Percentiles rank a stretch among this genome's conserved stretches.
These are phyloP conservation scores for Globisporangium spiculum DNA, from an alignment of 352 stramenopile genomes.

Conservation along the genomic window DNA sequence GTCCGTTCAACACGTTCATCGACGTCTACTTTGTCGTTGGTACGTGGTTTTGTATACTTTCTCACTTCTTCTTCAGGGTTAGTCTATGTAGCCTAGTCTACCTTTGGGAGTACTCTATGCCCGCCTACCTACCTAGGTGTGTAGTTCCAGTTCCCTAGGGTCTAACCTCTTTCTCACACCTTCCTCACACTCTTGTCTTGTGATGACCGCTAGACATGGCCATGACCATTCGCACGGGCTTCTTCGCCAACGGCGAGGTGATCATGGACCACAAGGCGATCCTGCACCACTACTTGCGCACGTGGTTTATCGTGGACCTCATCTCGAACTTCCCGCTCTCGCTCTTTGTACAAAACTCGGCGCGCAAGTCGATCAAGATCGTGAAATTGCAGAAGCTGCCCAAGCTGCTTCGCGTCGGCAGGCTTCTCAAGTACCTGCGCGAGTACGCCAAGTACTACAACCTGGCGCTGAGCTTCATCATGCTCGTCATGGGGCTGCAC, in stretches of 20 bases:
- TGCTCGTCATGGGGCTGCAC: slow-evolving; percentile 62
- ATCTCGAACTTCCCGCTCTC: slow-evolving; percentile 83
- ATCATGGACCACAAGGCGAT: too few relatives aligned
- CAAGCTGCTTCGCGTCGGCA: slow-evolving; percentile 72
- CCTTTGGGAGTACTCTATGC: too few relatives aligned
- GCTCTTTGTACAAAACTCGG: slow-evolving; percentile 53
- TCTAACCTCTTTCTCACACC: too few relatives aligned
- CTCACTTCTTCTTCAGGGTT: background rate
- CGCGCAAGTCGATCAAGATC: slow-evolving; percentile 75
- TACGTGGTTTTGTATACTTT: slow-evolving; percentile 11
- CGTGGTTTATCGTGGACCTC: slow-evolving; percentile 83
- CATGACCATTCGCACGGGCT: slow-evolving; percentile 75
- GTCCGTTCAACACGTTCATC: slow-evolving; percentile 61
- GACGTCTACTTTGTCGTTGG: slow-evolving; percentile 77
- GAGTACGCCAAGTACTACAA: slow-evolving; percentile 88
- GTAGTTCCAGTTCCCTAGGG: too few relatives aligned
- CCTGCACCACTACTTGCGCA: slow-evolving; percentile 60
- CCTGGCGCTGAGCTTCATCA: slow-evolving; percentile 62
- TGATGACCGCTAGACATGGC: slow-evolving; percentile 52
- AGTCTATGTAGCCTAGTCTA: too few relatives aligned
- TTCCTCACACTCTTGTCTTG: too few relatives aligned
- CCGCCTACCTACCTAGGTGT: too few relatives aligned
- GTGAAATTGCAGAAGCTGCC: slow-evolving; percentile 85
- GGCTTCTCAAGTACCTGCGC: slow-evolving; percentile 71
- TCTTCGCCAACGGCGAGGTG: slow-evolving; percentile 67